Conservation (phyloP, 345 rosid species). For the Punica granatum region DNA sequence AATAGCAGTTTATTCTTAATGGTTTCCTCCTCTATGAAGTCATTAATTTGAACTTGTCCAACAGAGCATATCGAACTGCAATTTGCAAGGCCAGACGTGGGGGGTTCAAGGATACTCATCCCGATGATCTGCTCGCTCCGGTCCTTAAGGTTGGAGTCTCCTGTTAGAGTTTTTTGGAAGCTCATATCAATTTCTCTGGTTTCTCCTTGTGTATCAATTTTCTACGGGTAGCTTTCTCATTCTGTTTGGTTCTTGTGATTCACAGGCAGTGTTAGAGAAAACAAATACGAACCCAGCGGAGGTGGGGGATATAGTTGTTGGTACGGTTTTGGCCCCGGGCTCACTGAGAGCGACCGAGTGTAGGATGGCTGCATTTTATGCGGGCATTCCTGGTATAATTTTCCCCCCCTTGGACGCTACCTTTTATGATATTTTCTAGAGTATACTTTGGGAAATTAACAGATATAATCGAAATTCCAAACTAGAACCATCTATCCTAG, state of each 20-base stretch:
- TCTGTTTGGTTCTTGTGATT: background rate
- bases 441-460: background rate
- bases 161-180: background rate
- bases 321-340: slow-evolving; percentile 86
- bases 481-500: background rate
- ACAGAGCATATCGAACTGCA: slow-evolving; percentile 83
- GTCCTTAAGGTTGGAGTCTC: slow-evolving; percentile 59
- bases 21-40: background rate
- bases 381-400: slow-evolving; percentile 80
- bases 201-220: slow-evolving; percentile 1
- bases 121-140: slow-evolving; percentile 75
- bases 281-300: slow-evolving; percentile 71
- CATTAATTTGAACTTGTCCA: background rate
- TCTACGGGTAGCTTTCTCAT: background rate
- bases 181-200: background rate
- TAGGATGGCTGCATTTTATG: slow-evolving; percentile 88
- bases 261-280: slow-evolving; percentile 65
- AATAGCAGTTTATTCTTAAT: background rate
- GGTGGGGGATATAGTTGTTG: slow-evolving; percentile 89
- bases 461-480: background rate
- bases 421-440: background rate
- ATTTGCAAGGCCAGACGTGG: slow-evolving; percentile 86
- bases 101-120: slow-evolving; percentile 82
- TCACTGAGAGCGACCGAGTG: slow-evolving; percentile 79
- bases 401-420: background rate